These are phyloP conservation scores for Fusarium illudens DNA, from an alignment of 2,329 filamentous ascomycete species.

Conservation along the genomic window DNA sequence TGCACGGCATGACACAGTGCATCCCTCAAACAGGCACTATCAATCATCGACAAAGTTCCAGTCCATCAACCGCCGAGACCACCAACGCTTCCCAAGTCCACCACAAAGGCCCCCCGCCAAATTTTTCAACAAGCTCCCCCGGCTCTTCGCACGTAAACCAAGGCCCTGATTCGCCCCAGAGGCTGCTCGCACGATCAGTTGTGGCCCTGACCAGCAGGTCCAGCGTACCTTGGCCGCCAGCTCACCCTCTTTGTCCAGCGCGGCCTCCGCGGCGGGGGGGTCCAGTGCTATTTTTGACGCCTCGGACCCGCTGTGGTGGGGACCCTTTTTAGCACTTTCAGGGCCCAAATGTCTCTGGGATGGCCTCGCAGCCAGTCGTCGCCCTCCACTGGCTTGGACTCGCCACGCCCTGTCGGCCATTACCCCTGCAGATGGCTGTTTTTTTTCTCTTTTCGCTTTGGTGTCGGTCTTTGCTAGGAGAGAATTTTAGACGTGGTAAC, in stretches of 20 bases:
- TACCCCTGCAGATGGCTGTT: slow-evolving; percentile 30
- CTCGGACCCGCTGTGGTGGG: slow-evolving; percentile 30
- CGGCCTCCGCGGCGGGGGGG: slow-evolving; percentile 30
- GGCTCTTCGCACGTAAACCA: background rate
- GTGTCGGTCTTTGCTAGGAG: background rate
- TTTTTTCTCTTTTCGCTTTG: background rate
- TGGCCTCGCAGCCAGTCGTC: slow-evolving; percentile 19
- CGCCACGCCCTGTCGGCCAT: slow-evolving; percentile 18
- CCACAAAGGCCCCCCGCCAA: too few relatives aligned
- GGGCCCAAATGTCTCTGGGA: slow-evolving; percentile 11
- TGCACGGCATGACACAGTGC: background rate
- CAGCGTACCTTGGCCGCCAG: background rate
- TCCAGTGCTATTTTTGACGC: slow-evolving; percentile 41
- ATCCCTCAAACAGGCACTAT: background rate
- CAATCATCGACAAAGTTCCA: background rate
- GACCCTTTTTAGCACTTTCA: slow-evolving; percentile 12
- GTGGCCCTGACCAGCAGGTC: background rate
- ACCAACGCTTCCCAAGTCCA: background rate
- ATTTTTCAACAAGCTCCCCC: background rate
- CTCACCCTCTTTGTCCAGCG: slow-evolving; percentile 15
- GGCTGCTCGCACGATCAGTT: background rate
- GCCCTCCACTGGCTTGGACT: slow-evolving; percentile 7
- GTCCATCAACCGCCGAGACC: slow-evolving; percentile 2
- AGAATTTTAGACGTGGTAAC: background rate
- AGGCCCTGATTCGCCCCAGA: background rate